phyloP scores from a whole-genome alignment of 1,284 basidiomycete species.

The Sphagnurus paluster region DNA sequence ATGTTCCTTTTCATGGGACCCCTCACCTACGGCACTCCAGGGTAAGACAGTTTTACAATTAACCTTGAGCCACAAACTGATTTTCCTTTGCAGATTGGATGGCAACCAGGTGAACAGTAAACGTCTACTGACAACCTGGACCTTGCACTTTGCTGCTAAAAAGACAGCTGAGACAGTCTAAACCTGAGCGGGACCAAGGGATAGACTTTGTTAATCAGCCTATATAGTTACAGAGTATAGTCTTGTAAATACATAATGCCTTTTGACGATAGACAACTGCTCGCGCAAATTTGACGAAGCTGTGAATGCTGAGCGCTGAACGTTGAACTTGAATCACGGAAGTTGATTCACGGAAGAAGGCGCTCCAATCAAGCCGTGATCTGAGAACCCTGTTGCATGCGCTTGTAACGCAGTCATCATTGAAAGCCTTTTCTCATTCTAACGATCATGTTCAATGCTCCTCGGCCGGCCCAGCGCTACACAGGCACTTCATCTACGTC shows the following conservation, averaged over 20 bases:
- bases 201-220: conserved; percentile 2
- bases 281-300: too few species aligned
- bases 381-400: neutral
- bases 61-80: conserved; percentile 11
- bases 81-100: conserved; percentile 53
- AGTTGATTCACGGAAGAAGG: too few species aligned
- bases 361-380: conserved; percentile 11
- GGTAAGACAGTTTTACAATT: conserved; percentile 49
- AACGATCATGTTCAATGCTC: conserved; percentile 68
- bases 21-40: conserved; percentile 89
- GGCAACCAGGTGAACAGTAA: conserved; percentile 74
- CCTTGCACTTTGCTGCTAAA: conserved; percentile 82
- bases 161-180: conserved; percentile 41
- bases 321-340: too few species aligned
- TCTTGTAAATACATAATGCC: conserved; percentile 19
- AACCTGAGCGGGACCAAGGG: neutral
- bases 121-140: conserved; percentile 76
- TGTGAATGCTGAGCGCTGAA: too few species aligned
- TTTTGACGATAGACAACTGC: too few species aligned
- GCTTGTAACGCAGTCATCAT: neutral
- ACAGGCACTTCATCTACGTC: conserved; percentile 46
- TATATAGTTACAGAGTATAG: conserved; percentile 9
- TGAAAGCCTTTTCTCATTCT: conserved; percentile 2
- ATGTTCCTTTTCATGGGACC: conserved; percentile 81
- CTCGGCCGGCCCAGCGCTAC: conserved; percentile 68